Evolutionary conservation across 2,329 filamentous ascomycete species (phyloP).

Genomic region (Neofusicoccum cordaticola): DNA sequence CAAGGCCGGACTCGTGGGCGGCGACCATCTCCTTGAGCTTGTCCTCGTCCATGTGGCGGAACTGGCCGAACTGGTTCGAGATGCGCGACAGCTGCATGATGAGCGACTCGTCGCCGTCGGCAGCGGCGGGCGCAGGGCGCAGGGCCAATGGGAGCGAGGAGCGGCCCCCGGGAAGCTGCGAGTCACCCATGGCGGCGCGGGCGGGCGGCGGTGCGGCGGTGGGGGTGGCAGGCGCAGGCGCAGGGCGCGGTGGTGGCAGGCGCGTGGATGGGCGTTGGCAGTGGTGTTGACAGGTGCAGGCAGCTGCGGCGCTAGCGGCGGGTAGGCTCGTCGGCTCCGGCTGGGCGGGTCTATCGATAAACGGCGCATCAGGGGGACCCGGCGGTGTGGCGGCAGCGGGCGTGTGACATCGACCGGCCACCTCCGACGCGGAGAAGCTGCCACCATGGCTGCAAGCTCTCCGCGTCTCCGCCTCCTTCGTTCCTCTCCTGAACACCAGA

Average conservation of each 20-base stretch:
- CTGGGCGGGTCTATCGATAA: slow-evolving; percentile 6
- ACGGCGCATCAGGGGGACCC: neutral
- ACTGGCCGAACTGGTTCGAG: slow-evolving; percentile 74
- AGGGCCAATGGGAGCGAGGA: slow-evolving; percentile 52
- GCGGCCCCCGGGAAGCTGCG: slow-evolving; percentile 26
- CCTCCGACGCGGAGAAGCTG: slow-evolving; percentile 12
- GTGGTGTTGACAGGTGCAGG: neutral
- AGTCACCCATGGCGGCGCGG: slow-evolving; percentile 2
- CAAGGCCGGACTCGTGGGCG: slow-evolving; percentile 40
- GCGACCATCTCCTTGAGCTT: slow-evolving; percentile 68
- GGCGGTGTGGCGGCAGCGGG: neutral
- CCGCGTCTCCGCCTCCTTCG: slow-evolving; percentile 1
- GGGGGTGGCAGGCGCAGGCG: neutral
- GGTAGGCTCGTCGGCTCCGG: neutral
- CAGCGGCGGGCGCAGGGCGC: slow-evolving; percentile 55
- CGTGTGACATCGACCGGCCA: slow-evolving; percentile 11
- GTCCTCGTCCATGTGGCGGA: slow-evolving; percentile 74
- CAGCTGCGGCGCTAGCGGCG: neutral
- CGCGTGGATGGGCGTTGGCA: neutral
- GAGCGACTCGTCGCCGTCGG: slow-evolving; percentile 57
- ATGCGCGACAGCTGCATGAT: slow-evolving; percentile 75
- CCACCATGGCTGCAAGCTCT: neutral
- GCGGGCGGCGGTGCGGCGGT: neutral
- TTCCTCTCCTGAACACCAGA: neutral
- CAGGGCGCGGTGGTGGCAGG: neutral